A percentile compares a stretch with the other conserved stretches of the same genome.
Evolutionary conservation across 345 rosid genomes (phyloP).

Genomic region (Populus ilicifolia): DNA sequence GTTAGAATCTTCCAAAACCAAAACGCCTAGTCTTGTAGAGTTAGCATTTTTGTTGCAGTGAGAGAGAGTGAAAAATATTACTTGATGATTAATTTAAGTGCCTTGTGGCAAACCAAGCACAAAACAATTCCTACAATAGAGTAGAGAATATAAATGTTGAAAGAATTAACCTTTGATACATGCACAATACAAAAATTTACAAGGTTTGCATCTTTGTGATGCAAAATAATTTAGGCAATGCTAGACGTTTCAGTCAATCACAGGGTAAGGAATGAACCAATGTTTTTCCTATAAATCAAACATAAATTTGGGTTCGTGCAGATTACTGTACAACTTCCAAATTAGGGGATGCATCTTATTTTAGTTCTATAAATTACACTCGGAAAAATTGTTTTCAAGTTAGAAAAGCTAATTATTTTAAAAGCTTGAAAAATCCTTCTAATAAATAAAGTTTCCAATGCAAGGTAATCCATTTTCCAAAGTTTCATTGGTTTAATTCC

Average conservation of each 20-base stretch:
- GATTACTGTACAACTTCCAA: background rate
- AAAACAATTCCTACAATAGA: background rate
- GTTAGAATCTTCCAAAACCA: background rate
- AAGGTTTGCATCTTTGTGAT: background rate
- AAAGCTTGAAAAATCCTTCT: background rate
- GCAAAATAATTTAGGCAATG: background rate
- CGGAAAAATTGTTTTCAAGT: background rate
- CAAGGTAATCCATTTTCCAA: background rate
- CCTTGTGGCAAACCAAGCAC: background rate
- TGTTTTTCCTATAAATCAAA: background rate
- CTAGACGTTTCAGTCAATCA: background rate
- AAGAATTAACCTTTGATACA: background rate
- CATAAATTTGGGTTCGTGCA: background rate
- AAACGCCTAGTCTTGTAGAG: background rate
- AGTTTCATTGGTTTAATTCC: background rate
- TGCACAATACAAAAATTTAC: background rate
- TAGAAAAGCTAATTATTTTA: background rate
- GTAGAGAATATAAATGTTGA: background rate
- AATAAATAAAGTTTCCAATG: background rate
- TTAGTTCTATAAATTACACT: background rate
- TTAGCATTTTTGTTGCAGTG: background rate
- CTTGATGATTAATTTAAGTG: background rate
- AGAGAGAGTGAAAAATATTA: background rate
- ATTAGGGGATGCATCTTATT: background rate
- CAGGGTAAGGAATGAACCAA: background rate